Evolutionary conservation across 352 stramenopile genomes (phyloP), one percentile per base, ranked within the genome.

Genomic region (Aphanomyces invadans): DNA sequence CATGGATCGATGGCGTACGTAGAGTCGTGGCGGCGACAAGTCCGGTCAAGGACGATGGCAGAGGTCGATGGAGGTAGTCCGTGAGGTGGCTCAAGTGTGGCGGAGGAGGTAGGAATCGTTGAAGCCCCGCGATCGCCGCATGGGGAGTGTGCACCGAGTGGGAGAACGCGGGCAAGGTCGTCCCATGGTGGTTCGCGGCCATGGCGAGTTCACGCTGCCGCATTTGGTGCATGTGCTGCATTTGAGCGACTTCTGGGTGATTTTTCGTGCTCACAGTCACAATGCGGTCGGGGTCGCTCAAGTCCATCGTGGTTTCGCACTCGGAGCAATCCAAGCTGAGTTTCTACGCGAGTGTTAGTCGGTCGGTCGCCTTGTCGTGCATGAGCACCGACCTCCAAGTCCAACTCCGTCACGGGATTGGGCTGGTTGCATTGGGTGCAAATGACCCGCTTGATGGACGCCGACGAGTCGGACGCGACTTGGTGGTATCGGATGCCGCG

Each of bases 361-460:
- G n/a, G n/a, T n/a, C n/a, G n/a, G n/a, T n/a, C n/a, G n/a, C n/a
- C n/a, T n/a, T n/a, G n/a, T n/a, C n/a, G n/a, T n/a, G n/a, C n/a
- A n/a, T n/a, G n/a, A n/a, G n/a, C n/a, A n/a, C n/a, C n/a, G n/a
- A 52, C n/a, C 42, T 44, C 51, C 33, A 46, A 4, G 17, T 86
- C 33, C 64, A 80, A 25, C 65, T 75, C 1, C 78, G 81, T 25
- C 88, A 78, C 0, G 74, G 76, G 3, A 90, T 83, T 3, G 78
- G 76, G 0, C 80, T 92, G 15, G 69, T 83, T 39, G 54, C 86
- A 94, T n/a, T 76, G 62, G 23, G 74, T 61, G 51, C 86, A 94
- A 23, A 75, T 46, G 15, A 83, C 81, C 2, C 81, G 54, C 26
- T 87, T 68, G 28, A 89, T 31, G 33, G 74, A 75, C 9, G 86